phyloP scores from a whole-genome alignment of 306 rosid species.

The Phaseolus lunatus region DNA sequence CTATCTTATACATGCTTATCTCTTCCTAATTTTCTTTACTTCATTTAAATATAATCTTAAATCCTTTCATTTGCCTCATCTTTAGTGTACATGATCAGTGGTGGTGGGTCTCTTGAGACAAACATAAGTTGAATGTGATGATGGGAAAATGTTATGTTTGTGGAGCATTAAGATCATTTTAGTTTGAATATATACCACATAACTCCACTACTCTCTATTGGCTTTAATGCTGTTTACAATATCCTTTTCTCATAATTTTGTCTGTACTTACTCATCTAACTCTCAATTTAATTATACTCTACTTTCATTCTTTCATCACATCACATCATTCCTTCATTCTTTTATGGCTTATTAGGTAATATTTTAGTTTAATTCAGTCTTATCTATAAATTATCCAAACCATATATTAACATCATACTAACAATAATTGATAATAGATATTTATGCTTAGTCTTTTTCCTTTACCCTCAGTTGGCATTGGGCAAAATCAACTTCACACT shows the following conservation, averaged over 20 bases:
- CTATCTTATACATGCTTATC: slow-evolving; percentile 19
- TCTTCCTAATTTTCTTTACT: slow-evolving; percentile 34
- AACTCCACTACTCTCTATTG: slow-evolving; percentile 46
- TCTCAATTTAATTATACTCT: slow-evolving; percentile 7
- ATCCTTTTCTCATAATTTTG: neutral
- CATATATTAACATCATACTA: neutral
- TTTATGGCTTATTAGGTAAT: neutral
- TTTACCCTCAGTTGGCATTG: neutral
- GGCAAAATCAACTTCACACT: neutral
- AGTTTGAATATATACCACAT: slow-evolving; percentile 52
- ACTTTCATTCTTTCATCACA: neutral
- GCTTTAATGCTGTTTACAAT: slow-evolving; percentile 40
- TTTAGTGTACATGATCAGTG: slow-evolving; percentile 61
- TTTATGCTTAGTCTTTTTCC: neutral
- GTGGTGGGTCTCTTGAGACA: slow-evolving; percentile 47
- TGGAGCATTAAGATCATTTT: slow-evolving; percentile 57
- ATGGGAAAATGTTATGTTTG: slow-evolving; percentile 61
- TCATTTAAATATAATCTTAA: slow-evolving; percentile 40
- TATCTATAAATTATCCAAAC: neutral
- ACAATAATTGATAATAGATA: slow-evolving; percentile 14
- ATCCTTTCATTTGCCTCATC: slow-evolving; percentile 51
- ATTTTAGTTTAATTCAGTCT: neutral
- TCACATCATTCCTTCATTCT: slow-evolving; percentile 6
- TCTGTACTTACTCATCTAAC: neutral
- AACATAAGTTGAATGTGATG: slow-evolving; percentile 56